Evolutionary conservation across 768 basidiomycete species (phyloP), one percentile per base, ranked within the genome.

Genomic region (Russula vinacea): DNA sequence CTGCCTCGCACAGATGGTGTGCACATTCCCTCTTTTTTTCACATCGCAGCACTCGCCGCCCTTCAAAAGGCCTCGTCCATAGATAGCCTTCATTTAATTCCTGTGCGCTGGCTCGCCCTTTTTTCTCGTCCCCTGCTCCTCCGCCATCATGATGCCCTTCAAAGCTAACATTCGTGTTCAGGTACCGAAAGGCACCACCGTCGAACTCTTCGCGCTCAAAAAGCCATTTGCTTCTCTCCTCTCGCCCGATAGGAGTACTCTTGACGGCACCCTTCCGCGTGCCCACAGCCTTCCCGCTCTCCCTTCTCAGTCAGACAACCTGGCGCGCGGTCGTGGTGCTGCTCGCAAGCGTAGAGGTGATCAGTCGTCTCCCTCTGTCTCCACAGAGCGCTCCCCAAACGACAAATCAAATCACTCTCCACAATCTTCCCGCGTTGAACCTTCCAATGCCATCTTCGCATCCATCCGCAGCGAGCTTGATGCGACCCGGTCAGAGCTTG

Each of bases 381-480:
- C 65, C 40, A 61, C 66, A 45, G 68, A 67, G 57, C 66, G 68
- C 51, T 55, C 56, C 32, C 39, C 62, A 35, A 57, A 29, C 47
- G 67, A 39, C 33, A 62, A 67, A 32, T n/a, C 56, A 10, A 58
- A 53, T 16, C 55, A 42, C 37, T 56, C 59, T 17, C 67, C 66
- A 26, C 66, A 60, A 24, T 33, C 67, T 26, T 53, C 66, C 33
- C 58, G 65, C 45, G 32, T 55, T 9, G 67, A 68, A 37, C 52
- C 62, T 32, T 56, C 68, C 26, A 60, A 57, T 44, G 62, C 62
- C 16, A 47, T 62, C 50, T 45, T 62, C 39, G 51, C 74, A 60
- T 73, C 76, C 67, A 78, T 84, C 79, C 80, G 82, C 68, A 80
- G 85, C 70, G 83, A 86, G 70, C 76, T 84, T 63, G 85, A 85